These are phyloP conservation scores for Fusarium pseudograminearum DNA, from an alignment of 2,329 filamentous ascomycete species.

Conservation along the genomic window DNA sequence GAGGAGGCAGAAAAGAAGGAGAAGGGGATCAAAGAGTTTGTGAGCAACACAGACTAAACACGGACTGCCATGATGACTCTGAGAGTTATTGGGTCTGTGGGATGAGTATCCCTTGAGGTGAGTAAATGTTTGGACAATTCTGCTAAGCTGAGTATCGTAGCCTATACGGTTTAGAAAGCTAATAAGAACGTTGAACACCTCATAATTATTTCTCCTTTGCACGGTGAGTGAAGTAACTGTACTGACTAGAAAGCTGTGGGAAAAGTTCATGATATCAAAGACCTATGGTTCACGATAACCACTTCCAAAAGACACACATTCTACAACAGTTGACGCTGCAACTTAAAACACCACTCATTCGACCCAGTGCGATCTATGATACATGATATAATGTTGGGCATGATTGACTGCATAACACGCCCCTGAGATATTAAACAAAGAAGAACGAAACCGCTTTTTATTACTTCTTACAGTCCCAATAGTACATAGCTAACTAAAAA, in stretches of 20 bases:
- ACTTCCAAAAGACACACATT: neutral
- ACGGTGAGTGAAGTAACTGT: neutral
- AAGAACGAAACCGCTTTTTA: conserved; percentile 31
- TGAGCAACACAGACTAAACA: neutral
- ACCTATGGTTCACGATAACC: neutral
- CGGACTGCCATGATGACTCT: neutral
- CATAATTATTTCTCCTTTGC: neutral
- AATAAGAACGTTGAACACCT: conserved; percentile 1
- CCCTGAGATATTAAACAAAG: neutral
- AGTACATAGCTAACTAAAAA: neutral
- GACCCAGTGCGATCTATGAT: too few species aligned
- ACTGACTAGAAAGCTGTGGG: neutral
- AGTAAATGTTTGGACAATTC: conserved; percentile 14
- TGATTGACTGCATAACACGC: neutral
- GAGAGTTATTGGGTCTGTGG: neutral
- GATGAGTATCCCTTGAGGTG: neutral
- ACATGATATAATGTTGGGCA: too few species aligned
- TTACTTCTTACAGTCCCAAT: conserved; percentile 28
- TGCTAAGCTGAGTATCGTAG: neutral
- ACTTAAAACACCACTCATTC: neutral
- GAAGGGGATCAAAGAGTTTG: neutral
- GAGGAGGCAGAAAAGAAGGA: neutral
- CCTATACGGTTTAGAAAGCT: neutral
- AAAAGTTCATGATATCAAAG: neutral
- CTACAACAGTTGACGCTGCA: neutral